Evolutionary conservation across 805 yeast species (phyloP).

Genomic region (Zygosaccharomyces rouxii): DNA sequence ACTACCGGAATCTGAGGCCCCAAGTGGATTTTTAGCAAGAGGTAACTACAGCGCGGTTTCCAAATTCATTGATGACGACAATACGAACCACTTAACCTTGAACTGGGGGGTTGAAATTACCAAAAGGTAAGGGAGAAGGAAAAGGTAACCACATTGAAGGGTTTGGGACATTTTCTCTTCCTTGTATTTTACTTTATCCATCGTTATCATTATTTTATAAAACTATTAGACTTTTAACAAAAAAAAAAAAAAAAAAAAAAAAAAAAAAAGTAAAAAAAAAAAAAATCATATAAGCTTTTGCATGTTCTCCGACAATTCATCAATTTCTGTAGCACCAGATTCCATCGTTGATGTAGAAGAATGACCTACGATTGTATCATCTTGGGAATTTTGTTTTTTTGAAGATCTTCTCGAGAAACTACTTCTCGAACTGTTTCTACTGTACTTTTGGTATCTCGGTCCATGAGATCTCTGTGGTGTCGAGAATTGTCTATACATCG

Average conservation of each 20-base stretch:
- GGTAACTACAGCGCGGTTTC: constrained; percentile 79
- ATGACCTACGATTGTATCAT: background rate
- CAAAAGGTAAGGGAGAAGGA: constrained; percentile 40
- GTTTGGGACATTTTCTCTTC: background rate
- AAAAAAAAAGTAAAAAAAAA: background rate
- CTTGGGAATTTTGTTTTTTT: background rate
- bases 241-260: background rate
- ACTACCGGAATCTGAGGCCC: constrained; percentile 76
- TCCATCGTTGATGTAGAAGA: constrained; percentile 4
- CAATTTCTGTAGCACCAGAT: background rate
- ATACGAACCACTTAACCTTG: constrained; percentile 61
- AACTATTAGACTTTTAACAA: background rate
- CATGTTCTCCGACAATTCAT: background rate
- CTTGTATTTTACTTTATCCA: constrained; percentile 1
- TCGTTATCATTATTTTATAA: background rate
- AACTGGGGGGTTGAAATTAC: constrained; percentile 86
- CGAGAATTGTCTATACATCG: constrained; percentile 2
- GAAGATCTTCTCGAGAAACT: constrained; percentile 3
- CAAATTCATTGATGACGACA: constrained; percentile 84
- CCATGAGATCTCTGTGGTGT: constrained; percentile 2
- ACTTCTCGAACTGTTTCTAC: constrained; percentile 2
- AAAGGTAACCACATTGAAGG: too few species aligned
- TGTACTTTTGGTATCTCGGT: background rate
- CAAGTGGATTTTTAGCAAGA: constrained; percentile 83
- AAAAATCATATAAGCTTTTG: constrained; percentile 2